These are phyloP conservation scores for Alternaria sp. DNA, from an alignment of 2,329 filamentous ascomycete species.

Conservation along the genomic window DNA sequence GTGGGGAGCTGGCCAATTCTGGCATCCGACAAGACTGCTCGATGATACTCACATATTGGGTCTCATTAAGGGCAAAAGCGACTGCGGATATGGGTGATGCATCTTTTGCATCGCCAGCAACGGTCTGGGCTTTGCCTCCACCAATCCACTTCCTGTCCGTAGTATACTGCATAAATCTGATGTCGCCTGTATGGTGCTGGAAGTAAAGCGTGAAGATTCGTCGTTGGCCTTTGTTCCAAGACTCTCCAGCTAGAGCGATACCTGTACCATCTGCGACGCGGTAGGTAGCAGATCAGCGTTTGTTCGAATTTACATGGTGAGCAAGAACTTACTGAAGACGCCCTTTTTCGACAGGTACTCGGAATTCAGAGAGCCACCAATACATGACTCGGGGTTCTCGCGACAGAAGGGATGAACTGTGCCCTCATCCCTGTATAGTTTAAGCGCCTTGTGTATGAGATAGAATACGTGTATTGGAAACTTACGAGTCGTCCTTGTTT, in stretches of 20 bases:
- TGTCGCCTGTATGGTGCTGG: constrained; percentile 55
- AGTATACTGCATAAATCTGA: constrained; percentile 53
- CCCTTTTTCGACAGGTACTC: constrained; percentile 53
- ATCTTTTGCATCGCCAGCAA: constrained; percentile 56
- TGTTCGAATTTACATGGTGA: not conserved
- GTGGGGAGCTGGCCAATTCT: not conserved
- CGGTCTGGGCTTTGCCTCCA: constrained; percentile 49
- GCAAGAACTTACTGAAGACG: constrained; percentile 47
- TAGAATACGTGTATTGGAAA: not conserved
- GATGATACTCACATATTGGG: constrained; percentile 45
- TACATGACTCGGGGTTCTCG: constrained; percentile 40
- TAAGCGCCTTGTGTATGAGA: constrained; percentile 3
- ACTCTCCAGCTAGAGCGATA: constrained; percentile 56
- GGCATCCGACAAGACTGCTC: not conserved
- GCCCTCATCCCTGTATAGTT: constrained; percentile 9
- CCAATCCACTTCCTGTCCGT: constrained; percentile 51
- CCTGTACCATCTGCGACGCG: constrained; percentile 51
- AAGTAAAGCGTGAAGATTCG: constrained; percentile 56
- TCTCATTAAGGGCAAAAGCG: constrained; percentile 49
- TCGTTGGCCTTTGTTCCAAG: constrained; percentile 50
- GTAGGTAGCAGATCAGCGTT: not conserved
- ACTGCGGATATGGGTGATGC: constrained; percentile 56
- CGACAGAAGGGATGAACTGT: constrained; percentile 35
- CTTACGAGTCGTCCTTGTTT: constrained; percentile 35
- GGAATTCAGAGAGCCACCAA: constrained; percentile 53